Base-by-base conservation (phyloP, 176 grass and related monocot species). In the Elaeis guineensis region DNA sequence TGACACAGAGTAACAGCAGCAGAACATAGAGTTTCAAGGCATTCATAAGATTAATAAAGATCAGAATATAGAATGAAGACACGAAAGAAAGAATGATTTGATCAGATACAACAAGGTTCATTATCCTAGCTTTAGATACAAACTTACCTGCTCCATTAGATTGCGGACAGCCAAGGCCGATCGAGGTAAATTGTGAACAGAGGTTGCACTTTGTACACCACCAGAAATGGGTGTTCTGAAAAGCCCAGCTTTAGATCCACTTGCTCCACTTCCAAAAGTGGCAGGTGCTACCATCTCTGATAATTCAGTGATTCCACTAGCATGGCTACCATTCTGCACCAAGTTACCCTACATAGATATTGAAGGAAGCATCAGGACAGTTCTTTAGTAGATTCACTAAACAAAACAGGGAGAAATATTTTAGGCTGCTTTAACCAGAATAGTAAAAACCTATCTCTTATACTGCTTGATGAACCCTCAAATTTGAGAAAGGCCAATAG, bases 211-310 rank as follows among this genome's bases (percentile, higher is more conserved):
- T 79, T 98, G 94, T 25, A 98, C 94, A 22, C 94, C 94, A 61
- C 94, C 88, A 49, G 94, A 98, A 63, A 93, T 98, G 4, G 88
- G 94, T 32, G 94, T 98, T 77, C 94, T 92, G 58, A 93, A 98
- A 49, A 98, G 54, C 3, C 94, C 94, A 55, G 94, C 70, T 76
- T 84, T 90, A 4, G 85, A 77, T 62, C 81, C 88, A 24, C 79
- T 90, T 26, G 48, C 21, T 25, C 61, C 69, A 25, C 15, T 75
- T 62, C 75, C 82, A 64, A 44, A 26, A 74, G 15, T 55, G 50
- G 49, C 58, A 73, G 69, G 20, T 63, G 61, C 49, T 56, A 58
- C 35, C 49, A 44, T 57, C 2, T 66, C 61, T 19, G 29, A 11
- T 19, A 73, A 57, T 61, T 61, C 72, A 60, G 17, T 73, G 39